Evolutionary conservation across 345 rosid genomes (phyloP).

Genomic region (Eucalyptus pumila): DNA sequence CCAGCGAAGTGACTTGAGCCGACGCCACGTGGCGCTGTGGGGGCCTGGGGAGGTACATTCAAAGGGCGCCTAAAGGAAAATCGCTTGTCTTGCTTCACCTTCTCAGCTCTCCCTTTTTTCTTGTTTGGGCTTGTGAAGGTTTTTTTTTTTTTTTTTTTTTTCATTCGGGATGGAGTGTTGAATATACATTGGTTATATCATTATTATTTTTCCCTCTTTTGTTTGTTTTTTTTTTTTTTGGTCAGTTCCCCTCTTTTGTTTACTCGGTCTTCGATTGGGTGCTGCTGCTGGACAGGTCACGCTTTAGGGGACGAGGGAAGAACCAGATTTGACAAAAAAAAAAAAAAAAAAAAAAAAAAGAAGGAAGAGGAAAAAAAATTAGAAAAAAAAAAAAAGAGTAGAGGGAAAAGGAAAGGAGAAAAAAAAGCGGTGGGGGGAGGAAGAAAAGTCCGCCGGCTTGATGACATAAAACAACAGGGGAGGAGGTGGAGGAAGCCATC

Average conservation of each 20-base stretch:
- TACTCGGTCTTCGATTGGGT: neutral
- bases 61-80: neutral
- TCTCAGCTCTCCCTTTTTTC: neutral
- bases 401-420: neutral
- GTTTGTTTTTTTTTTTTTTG: too few relatives aligned
- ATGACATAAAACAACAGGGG: neutral
- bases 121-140: too few relatives aligned
- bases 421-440: neutral
- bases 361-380: neutral
- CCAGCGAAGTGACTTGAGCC: neutral
- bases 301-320: neutral
- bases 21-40: neutral
- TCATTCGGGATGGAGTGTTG: neutral
- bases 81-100: neutral
- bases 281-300: neutral
- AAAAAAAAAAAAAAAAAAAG: neutral
- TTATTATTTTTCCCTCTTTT: neutral
- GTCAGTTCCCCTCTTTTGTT: neutral
- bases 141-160: neutral
- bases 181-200: neutral
- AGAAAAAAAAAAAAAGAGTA: neutral
- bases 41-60: neutral
- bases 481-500: neutral
- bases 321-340: neutral
- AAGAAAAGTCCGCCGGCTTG: neutral